phyloP scores from a whole-genome alignment of 148 eudicot species.

The Rhododendron simsii region DNA sequence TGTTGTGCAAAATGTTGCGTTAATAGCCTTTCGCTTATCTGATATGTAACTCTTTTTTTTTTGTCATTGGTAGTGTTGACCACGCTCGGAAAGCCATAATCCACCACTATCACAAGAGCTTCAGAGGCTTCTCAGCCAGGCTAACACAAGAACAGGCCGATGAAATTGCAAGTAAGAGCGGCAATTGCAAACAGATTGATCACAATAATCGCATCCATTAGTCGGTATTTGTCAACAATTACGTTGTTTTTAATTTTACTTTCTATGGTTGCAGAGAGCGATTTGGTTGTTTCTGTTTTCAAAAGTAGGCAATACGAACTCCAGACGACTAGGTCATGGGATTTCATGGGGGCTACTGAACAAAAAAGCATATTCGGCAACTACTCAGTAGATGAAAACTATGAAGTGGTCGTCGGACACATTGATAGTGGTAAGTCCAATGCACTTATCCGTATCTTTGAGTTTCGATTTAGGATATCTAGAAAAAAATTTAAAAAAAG shows the following conservation, averaged over 20 bases:
- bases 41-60: background rate
- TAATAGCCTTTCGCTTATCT: background rate
- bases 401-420: background rate
- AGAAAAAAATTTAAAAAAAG: too few species aligned
- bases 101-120: conserved; percentile 11
- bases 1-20: too few species aligned
- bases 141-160: conserved; percentile 11
- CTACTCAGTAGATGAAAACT: background rate
- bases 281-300: background rate
- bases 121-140: conserved; percentile 19
- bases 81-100: background rate
- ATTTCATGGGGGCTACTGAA: background rate
- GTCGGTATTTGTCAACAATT: background rate
- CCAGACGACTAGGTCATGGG: background rate
- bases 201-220: background rate
- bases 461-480: background rate
- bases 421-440: background rate
- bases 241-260: background rate
- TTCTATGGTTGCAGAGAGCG: background rate
- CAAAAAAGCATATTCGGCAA: background rate
- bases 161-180: background rate
- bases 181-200: background rate
- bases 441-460: background rate
- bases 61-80: background rate
- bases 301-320: background rate